These are phyloP conservation scores for Myxozyma neotropica DNA, from an alignment of 805 yeast species.

Conservation along the genomic window DNA sequence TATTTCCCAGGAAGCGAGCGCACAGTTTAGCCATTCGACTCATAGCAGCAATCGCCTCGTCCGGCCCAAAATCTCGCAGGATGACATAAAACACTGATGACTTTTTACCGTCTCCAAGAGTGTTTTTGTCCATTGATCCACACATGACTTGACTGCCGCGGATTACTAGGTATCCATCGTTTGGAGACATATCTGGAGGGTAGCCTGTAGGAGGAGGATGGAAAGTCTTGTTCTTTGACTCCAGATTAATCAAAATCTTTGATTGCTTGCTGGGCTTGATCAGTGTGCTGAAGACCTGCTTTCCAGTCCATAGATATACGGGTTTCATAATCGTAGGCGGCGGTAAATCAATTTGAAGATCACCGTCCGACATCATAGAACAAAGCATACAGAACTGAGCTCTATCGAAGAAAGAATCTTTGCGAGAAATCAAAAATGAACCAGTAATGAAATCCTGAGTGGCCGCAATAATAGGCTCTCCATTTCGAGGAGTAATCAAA, in stretches of 20 bases:
- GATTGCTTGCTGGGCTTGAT: slow-evolving; percentile 78
- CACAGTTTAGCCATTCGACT: slow-evolving; percentile 99
- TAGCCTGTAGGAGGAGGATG: slow-evolving; percentile 69
- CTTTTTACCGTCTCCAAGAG: slow-evolving; percentile 97
- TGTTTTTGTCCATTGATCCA: slow-evolving; percentile 96
- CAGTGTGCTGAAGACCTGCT: slow-evolving; percentile 86
- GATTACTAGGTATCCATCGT: slow-evolving; percentile 90
- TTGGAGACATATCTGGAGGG: slow-evolving; percentile 95
- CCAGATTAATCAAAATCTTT: slow-evolving; percentile 83
- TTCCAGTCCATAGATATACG: slow-evolving; percentile 91
- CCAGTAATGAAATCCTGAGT: slow-evolving; percentile 99
- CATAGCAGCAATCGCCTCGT: slow-evolving; percentile 94
- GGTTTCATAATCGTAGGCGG: slow-evolving; percentile 96
- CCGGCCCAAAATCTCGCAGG: slow-evolving; percentile 93
- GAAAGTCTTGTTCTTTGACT: slow-evolving; percentile 91
- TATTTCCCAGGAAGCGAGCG: slow-evolving; percentile 89
- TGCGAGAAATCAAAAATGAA: slow-evolving; percentile 86
- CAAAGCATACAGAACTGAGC: slow-evolving; percentile 79
- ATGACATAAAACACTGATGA: slow-evolving; percentile 95
- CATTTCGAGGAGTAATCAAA: slow-evolving; percentile 92
- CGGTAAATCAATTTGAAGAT: slow-evolving; percentile 84
- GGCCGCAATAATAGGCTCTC: slow-evolving; percentile 99
- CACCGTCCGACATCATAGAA: slow-evolving; percentile 95
- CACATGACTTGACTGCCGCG: slow-evolving; percentile 85
- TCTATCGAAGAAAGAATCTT: slow-evolving; percentile 90